Evolutionary conservation across 768 basidiomycete genomes (phyloP), one percentile per base, ranked within the genome.

Genomic region (Pseudohyphozyma bogoriensis): DNA sequence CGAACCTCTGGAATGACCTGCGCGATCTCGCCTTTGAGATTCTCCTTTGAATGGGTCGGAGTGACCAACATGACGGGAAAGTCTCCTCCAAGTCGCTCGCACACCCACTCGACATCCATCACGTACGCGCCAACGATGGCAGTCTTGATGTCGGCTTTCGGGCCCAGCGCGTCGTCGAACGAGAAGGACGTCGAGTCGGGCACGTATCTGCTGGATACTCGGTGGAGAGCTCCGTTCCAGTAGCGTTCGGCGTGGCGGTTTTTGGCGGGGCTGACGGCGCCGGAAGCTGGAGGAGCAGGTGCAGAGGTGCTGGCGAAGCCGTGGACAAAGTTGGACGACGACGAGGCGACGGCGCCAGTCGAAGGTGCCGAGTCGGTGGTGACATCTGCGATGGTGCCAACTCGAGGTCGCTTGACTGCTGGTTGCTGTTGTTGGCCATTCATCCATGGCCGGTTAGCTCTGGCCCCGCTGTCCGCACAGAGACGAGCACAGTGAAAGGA

Each of bases 111-210:
- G 16, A 24, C 32, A 24, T 59, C 57, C n/a, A 51, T 40, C 51
- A 70, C 59, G 56, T 69, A 70, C 32, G 59, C 55, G 9, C 64
- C 73, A n/a, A 76, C 65, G 63, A 63, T 64, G 65, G 54, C 60
- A 28, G 31, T 62, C 24, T 44, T 53, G 61, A 37, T 32, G 63
- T 12, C 18, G 55, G 44, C 32, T 74, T 73, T 56, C 18, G 72
- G 66, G 35, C 68, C 68, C 29, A 73, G 67, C 51, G 58, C 49
- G 29, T 55, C 57, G 32, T 37, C 36, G 39, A 65, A 56, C 40
- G 64, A 51, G 42, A 47, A 51, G 13, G 50, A 58, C 35, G 32
- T n/a, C 7, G 33, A 20, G 37, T 51, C 55, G 53, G 56, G 51
- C 29, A 50, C 26, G 26, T 46, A 58, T 2, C 1, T 8, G 51